Evolutionary conservation across 169 alveolate species (phyloP).

Genomic region (Plasmodium malariae): DNA sequence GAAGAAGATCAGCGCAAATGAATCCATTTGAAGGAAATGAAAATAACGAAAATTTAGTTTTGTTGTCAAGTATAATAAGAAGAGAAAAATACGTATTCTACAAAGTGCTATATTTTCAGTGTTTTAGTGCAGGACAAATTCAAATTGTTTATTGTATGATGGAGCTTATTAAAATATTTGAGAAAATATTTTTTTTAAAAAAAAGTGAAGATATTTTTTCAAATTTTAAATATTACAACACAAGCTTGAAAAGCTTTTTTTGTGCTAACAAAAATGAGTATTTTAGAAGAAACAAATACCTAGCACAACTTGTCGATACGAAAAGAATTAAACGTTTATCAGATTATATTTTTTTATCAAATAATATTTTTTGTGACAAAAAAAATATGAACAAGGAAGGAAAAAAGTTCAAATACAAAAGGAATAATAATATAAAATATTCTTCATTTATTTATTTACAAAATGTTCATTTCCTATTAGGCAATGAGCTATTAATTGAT

Average conservation of each 20-base stretch:
- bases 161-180: slow-evolving; percentile 37
- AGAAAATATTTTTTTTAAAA: slow-evolving; percentile 26
- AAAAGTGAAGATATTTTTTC: slow-evolving; percentile 39
- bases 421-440: slow-evolving; percentile 24
- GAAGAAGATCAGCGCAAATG: not conserved
- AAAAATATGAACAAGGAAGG: not conserved
- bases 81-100: slow-evolving; percentile 58
- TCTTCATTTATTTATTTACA: slow-evolving; percentile 47
- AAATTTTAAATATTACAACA: slow-evolving; percentile 25
- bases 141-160: slow-evolving; percentile 55
- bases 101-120: slow-evolving; percentile 69
- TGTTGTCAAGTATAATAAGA: slow-evolving; percentile 20
- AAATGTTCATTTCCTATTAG: slow-evolving; percentile 56
- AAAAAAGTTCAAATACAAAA: not conserved
- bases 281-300: slow-evolving; percentile 15
- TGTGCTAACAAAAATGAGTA: not conserved
- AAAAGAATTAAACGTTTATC: slow-evolving; percentile 18
- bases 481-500: slow-evolving; percentile 73
- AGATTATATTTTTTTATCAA: slow-evolving; percentile 16
- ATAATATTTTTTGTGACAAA: no score
- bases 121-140: slow-evolving; percentile 73
- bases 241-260: slow-evolving; percentile 30
- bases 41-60: slow-evolving; percentile 26
- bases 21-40: not conserved
- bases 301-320: slow-evolving; percentile 18